phyloP scores from a whole-genome alignment of 495 filamentous ascomycete genomes.

The Penicillium cataractarum region DNA sequence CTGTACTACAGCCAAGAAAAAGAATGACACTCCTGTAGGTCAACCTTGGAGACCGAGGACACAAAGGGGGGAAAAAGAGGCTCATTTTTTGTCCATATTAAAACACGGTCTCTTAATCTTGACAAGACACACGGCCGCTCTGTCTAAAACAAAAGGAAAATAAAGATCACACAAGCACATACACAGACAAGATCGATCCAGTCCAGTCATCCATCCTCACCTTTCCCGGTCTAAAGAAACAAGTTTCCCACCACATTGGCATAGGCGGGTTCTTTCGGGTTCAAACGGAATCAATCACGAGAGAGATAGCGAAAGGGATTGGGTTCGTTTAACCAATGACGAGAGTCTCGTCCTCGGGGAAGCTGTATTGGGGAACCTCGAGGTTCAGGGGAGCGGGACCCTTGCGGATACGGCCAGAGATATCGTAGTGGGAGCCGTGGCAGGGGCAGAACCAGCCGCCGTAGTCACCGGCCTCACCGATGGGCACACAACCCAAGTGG shows the following conservation, averaged over 20 bases:
- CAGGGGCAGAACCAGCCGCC: conserved; percentile 99
- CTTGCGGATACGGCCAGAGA: conserved; percentile 94
- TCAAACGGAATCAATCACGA: conserved; percentile 17
- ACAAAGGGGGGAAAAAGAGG: conserved; percentile 33
- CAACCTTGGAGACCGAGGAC: conserved; percentile 26
- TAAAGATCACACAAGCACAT: conserved; percentile 35
- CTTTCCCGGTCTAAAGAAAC: conserved; percentile 30
- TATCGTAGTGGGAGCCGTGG: conserved; percentile 99
- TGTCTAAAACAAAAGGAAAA: conserved; percentile 44
- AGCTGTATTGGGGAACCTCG: conserved; percentile 88
- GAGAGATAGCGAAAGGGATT: conserved; percentile 10
- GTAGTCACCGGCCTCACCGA: conserved; percentile 96
- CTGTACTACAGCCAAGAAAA: conserved; percentile 2
- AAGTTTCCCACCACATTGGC: conserved; percentile 2
- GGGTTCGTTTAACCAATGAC: conserved; percentile 70
- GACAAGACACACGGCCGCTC: conserved; percentile 45
- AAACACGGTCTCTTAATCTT: conserved; percentile 53
- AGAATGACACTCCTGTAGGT: conserved; percentile 21
- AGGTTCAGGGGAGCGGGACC: conserved; percentile 96
- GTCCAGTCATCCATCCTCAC: conserved; percentile 20
- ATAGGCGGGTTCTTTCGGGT: conserved; percentile 5
- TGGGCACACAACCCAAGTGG: conserved; percentile 97
- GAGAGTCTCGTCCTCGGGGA: conserved; percentile 77
- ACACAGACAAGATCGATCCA: conserved; percentile 36
- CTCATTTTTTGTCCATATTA: conserved; percentile 53